phyloP scores from a whole-genome alignment of 116 monocot species.

The Dioscorea cayenensis region DNA sequence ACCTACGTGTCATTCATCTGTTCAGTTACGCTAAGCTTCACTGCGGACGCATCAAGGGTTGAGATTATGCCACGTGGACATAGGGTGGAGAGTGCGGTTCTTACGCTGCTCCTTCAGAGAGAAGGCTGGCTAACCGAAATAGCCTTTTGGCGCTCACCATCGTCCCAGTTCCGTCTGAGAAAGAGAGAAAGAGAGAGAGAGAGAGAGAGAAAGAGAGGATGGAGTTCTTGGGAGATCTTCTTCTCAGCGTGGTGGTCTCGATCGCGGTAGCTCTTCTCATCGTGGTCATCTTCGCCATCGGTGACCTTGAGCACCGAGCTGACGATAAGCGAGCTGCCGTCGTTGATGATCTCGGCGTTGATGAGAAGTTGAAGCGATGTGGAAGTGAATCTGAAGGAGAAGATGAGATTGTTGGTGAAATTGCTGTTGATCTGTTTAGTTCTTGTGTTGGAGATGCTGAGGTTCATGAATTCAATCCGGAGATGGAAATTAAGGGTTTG shows the following conservation, averaged over 20 bases:
- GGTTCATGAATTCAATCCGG: neutral
- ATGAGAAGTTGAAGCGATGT: neutral
- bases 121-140: neutral
- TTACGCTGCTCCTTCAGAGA: neutral
- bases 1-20: neutral
- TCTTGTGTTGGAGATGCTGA: neutral
- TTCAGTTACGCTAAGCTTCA: neutral
- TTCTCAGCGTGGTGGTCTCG: conserved; percentile 34
- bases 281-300: conserved; percentile 24
- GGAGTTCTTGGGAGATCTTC: conserved; percentile 45
- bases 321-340: neutral
- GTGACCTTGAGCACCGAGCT: neutral
- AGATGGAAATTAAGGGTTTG: neutral
- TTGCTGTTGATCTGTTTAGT: neutral
- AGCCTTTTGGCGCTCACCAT: conserved; percentile 3
- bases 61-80: neutral
- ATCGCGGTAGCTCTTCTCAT: conserved; percentile 41
- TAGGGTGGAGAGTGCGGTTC: neutral
- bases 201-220: conserved; percentile 2
- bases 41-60: neutral
- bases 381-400: neutral
- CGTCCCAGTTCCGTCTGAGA: neutral
- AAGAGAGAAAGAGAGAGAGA: neutral
- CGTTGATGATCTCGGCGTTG: neutral
- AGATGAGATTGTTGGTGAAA: neutral